These are phyloP conservation scores for Russula sp. DNA, from an alignment of 768 basidiomycete species.

Conservation along the genomic window DNA sequence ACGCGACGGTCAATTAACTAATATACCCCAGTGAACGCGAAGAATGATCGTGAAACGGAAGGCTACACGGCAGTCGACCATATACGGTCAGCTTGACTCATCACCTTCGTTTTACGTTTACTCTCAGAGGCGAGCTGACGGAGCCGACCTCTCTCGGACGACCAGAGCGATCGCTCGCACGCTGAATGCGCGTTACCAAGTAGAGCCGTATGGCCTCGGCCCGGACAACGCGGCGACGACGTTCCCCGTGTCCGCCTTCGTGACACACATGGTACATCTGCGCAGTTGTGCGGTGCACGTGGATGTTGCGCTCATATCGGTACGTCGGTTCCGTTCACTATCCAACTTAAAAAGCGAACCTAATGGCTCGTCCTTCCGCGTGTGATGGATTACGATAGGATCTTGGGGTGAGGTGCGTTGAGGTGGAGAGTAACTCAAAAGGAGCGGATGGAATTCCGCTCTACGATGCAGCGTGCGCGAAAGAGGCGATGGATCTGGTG, in stretches of 20 bases:
- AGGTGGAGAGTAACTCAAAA: slow-evolving; percentile 40
- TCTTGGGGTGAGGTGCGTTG: slow-evolving; percentile 59
- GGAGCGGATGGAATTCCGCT: slow-evolving; percentile 36
- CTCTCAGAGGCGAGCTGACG: slow-evolving; percentile 22
- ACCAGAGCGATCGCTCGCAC: slow-evolving; percentile 64
- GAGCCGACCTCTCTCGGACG: slow-evolving; percentile 18
- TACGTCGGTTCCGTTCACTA: slow-evolving; percentile 39
- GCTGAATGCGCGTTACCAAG: slow-evolving; percentile 59
- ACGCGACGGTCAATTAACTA: background rate
- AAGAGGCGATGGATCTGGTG: slow-evolving; percentile 40
- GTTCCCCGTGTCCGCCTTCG: slow-evolving; percentile 74
- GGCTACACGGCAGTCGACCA: slow-evolving; percentile 85
- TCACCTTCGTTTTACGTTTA: slow-evolving; percentile 18
- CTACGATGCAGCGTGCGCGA: slow-evolving; percentile 49
- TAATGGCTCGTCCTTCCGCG: background rate
- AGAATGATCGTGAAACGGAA: slow-evolving; percentile 87
- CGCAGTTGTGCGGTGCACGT: slow-evolving; percentile 60
- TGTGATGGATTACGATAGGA: slow-evolving; percentile 38
- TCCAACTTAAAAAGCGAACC: background rate
- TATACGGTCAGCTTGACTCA: slow-evolving; percentile 51
- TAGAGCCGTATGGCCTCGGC: slow-evolving; percentile 51
- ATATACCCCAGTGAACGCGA: slow-evolving; percentile 63
- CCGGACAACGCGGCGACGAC: slow-evolving; percentile 50
- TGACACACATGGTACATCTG: slow-evolving; percentile 83
- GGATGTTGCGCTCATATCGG: slow-evolving; percentile 58